A percentile compares a stretch with the other conserved stretches of the same genome.
Conservation (phyloP, 331 rosid genomes). For the Cucumis variabilis region DNA sequence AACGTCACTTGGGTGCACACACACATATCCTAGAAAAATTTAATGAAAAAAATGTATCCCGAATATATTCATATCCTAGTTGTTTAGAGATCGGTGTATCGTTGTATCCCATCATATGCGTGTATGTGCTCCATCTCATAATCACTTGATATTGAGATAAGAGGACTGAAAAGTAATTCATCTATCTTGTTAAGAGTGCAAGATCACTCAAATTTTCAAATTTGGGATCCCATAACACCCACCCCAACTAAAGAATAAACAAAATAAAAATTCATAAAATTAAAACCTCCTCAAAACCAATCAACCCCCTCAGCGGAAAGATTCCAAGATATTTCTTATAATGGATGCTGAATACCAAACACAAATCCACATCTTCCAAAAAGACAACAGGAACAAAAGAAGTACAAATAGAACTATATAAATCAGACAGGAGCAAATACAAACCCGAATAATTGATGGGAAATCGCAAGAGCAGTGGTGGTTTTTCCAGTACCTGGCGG, state of each 20-base stretch:
- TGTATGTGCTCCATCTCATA: neutral
- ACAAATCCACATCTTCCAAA: neutral
- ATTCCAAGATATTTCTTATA: neutral
- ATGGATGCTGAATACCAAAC: neutral
- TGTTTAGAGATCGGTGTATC: no score
- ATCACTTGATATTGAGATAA: neutral
- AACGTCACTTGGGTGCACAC: no score
- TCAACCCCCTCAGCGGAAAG: neutral
- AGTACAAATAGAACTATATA: neutral
- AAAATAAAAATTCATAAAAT: neutral
- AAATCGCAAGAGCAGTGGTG: slow-evolving; percentile 91
- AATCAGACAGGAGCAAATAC: neutral
- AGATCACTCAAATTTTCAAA: no score
- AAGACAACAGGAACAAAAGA: neutral
- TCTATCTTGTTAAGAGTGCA: no score
- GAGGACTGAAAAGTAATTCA: no score
- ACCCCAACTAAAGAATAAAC: no score
- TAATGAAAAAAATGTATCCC: no score
- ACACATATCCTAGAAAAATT: no score
- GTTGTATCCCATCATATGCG: no score
- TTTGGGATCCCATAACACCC: no score
- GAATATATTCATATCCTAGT: no score
- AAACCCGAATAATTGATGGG: slow-evolving; percentile 87
- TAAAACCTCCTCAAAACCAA: neutral
- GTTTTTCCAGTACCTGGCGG: slow-evolving; percentile 99